Conservation (phyloP, 2,329 filamentous ascomycete species). For the Aaosphaeria arxii region DNA sequence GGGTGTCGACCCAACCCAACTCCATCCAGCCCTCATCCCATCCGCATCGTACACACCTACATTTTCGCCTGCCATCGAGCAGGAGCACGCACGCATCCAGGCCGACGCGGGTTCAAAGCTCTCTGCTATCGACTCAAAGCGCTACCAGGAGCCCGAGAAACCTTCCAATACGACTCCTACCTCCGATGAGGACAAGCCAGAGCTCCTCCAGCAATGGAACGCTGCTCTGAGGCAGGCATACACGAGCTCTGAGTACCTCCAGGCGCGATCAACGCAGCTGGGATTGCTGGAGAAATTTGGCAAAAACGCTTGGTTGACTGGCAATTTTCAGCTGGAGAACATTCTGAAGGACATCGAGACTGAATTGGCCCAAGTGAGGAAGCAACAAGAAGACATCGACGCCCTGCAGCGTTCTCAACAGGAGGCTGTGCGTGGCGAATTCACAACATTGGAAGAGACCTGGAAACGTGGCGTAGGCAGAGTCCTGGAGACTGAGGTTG, state of each 20-base stretch:
- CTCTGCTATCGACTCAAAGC: constrained; percentile 66
- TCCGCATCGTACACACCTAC: constrained; percentile 46
- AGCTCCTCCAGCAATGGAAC: constrained; percentile 48
- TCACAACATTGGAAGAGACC: constrained; percentile 68
- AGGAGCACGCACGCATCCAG: constrained; percentile 68
- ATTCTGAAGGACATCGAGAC: constrained; percentile 67
- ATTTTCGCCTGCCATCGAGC: constrained; percentile 64
- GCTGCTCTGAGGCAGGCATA: constrained; percentile 55
- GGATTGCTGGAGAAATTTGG: constrained; percentile 75
- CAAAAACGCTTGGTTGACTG: constrained; percentile 87
- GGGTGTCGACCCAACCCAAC: constrained; percentile 44
- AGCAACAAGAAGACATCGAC: constrained; percentile 71
- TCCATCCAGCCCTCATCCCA: constrained; percentile 59
- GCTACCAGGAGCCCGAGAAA: constrained; percentile 76
- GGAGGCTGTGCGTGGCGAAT: constrained; percentile 68
- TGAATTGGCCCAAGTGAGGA: constrained; percentile 67
- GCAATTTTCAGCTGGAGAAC: constrained; percentile 76
- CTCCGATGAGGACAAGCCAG: constrained; percentile 35
- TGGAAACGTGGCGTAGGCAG: constrained; percentile 78
- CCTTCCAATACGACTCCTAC: constrained; percentile 42
- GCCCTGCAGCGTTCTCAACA: constrained; percentile 67
- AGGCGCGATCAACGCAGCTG: constrained; percentile 59
- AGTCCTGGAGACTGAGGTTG: constrained; percentile 83
- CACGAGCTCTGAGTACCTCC: constrained; percentile 57
- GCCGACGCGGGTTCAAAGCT: constrained; percentile 49